Base-by-base conservation (phyloP, 2,329 filamentous ascomycete genomes). In the Fonsecaea monophora region DNA sequence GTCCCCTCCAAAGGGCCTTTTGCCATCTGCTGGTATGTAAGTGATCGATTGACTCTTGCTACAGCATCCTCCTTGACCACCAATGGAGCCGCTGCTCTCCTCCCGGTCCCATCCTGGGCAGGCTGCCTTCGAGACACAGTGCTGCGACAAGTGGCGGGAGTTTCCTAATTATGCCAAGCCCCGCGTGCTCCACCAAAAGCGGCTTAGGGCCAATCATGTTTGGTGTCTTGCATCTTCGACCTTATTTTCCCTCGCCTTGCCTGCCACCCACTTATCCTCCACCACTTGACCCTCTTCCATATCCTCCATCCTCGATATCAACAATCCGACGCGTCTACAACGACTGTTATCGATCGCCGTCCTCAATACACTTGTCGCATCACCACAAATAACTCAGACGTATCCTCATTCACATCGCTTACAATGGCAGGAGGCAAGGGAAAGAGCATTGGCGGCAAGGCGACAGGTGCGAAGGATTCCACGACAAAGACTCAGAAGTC, bases 401-500 rank as follows among this genome's bases (percentile, higher is more conserved):
- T 53, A 60, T 64, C 45, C 30, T 64, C 48, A 66, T 59, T 55
- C 21, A 57, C 57, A 56, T 12, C 55, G 62, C 45, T 74, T 75
- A 79, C 78, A 75, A 90, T 90, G 88, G 84, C 93, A 78, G 94
- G 94, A 78, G 93, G 93, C 84, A 97, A 97, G 87, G 94, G 94
- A 86, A 96, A 93, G 85, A 92, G 89, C 71, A 87, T 90, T 74
- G 93, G 94, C 76, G 94, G 94, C 78, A 97, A 96, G 89, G 94
- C 71, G 65, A 66, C 90, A 66, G 92, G 92, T 75, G 91, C 92
- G 75, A 95, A 95, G 85, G 87, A 87, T 72, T 87, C 85, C 75
- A 89, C 89, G 78, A 92, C 91, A 84, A 97, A 97, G 85, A 90
- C 92, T 78, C 92, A 96, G 83, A 96, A 95, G 83, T 90, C 87